Evolutionary conservation across 164 flowering plant species (phyloP).

Genomic region (Vitis vinifera): DNA sequence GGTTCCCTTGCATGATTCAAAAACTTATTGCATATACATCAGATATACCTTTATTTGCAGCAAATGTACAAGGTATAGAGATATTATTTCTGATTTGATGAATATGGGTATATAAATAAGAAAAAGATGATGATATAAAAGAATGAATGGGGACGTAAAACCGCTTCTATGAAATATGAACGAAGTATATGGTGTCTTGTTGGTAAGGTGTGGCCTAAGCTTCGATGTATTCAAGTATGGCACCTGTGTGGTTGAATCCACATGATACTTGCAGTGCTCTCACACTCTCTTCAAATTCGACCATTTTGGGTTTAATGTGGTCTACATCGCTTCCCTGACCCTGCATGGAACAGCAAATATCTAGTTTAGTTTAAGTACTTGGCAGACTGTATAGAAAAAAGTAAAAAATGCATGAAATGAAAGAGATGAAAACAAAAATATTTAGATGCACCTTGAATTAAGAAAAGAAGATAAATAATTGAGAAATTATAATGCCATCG

Average conservation of each 20-base stretch:
- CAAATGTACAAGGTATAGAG: too few species aligned
- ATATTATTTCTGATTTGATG: too few species aligned
- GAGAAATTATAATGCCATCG: neutral
- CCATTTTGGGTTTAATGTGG: conserved; percentile 50
- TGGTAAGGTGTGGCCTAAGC: neutral
- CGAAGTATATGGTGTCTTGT: too few species aligned
- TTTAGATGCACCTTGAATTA: neutral
- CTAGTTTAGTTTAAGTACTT: neutral
- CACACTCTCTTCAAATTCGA: conserved; percentile 49
- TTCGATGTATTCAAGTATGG: conserved; percentile 55
- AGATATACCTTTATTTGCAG: too few species aligned
- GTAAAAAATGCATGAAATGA: neutral
- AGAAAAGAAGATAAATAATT: neutral
- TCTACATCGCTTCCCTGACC: conserved; percentile 89
- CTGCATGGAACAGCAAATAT: conserved; percentile 34
- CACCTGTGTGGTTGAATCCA: conserved; percentile 97
- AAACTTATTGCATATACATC: too few species aligned
- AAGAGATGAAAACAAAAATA: neutral
- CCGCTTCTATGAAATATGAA: too few species aligned
- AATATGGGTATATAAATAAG: too few species aligned
- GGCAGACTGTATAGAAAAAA: neutral
- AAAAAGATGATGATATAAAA: too few species aligned
- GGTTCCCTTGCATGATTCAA: too few species aligned
- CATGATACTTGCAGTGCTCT: conserved; percentile 79
- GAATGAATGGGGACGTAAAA: too few species aligned